phyloP scores from a whole-genome alignment of 768 basidiomycete genomes.

The Phlegmacium glaucopus region DNA sequence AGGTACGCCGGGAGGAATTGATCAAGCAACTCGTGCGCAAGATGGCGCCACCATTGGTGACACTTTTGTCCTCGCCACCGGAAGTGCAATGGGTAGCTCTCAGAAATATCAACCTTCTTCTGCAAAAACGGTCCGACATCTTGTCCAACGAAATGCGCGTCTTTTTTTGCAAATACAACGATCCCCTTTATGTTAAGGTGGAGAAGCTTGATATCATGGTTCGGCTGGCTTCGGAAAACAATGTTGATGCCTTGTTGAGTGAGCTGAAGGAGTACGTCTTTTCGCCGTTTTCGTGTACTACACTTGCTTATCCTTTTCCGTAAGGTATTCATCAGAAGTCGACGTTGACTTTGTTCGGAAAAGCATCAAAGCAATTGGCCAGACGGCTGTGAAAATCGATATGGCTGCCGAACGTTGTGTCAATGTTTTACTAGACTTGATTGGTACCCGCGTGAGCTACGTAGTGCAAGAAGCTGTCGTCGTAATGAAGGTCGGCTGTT shows the following conservation, averaged over 20 bases:
- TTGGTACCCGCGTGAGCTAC: slow-evolving; percentile 90
- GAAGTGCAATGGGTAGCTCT: slow-evolving; percentile 99
- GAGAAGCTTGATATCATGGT: slow-evolving; percentile 99
- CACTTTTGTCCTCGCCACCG: slow-evolving; percentile 91
- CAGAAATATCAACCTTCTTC: slow-evolving; percentile 92
- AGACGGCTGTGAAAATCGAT: slow-evolving; percentile 95
- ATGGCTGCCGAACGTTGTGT: slow-evolving; percentile 92
- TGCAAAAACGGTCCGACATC: slow-evolving; percentile 90
- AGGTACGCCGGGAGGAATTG: slow-evolving; percentile 78
- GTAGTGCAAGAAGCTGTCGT: slow-evolving; percentile 98
- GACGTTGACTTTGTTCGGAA: slow-evolving; percentile 98
- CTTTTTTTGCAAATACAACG: slow-evolving; percentile 99
- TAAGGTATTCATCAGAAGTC: slow-evolving; percentile 92
- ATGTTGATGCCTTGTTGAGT: slow-evolving; percentile 91
- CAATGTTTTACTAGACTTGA: slow-evolving; percentile 89
- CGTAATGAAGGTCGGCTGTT: slow-evolving; percentile 83
- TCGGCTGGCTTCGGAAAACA: slow-evolving; percentile 82
- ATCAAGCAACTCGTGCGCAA: slow-evolving; percentile 84
- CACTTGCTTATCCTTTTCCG: background rate
- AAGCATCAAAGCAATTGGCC: slow-evolving; percentile 94
- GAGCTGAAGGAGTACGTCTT: slow-evolving; percentile 87
- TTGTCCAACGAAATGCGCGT: slow-evolving; percentile 97
- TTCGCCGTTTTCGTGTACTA: background rate
- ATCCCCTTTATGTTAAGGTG: slow-evolving; percentile 97
- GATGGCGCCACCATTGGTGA: slow-evolving; percentile 97